Evolutionary conservation across 2,329 filamentous ascomycete genomes (phyloP), one percentile per base, ranked within the genome.

Genomic region (Hypoxylon sp.): DNA sequence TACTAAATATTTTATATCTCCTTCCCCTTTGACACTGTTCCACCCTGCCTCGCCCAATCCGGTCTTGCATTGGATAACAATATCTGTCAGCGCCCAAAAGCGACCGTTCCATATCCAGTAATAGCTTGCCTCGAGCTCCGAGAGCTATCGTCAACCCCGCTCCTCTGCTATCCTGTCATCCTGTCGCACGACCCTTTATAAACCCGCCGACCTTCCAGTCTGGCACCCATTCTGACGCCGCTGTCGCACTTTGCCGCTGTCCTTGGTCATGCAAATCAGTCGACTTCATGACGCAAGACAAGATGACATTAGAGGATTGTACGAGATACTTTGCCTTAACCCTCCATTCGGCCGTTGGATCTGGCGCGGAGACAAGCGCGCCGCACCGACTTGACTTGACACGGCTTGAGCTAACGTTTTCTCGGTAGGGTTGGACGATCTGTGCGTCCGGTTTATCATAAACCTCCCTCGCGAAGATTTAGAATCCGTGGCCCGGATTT

Each of bases 371-470:
- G 13, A 19, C 44, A 26, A 17, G 48, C 56, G 49, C 49, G 39
- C 46, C 30, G 43, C 39, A 24, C 50, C 22, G 22, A 53, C 32
- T 28, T 48, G 44, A 39, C 20, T 57, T 26, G 41, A 53, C 34
- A 22, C 44, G 39, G 50, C 11, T 28, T 53, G 41, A 52, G 56
- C 72, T 71, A 50, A 68, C 44, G 59, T 53, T 50, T 24, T 26
- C 30, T 55, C 34, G 54, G 5, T 74, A 94, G 92, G 92, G 94
- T 86, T 98, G 82, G 94, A 98, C 89, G 94, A 98, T 81, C 87
- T 98, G 63, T 97, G 93, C 80, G 94, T 97, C 77, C 93, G 96
- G 76, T 99, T 99, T 80, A 94, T 99, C 76, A 93, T 98, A 79
- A 98, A 99, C 80, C 87, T 98, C 65, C 95, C 96, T 47, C 86